These are phyloP conservation scores for Grosmannia huntii DNA, from an alignment of 2,329 filamentous ascomycete species.

Conservation along the genomic window DNA sequence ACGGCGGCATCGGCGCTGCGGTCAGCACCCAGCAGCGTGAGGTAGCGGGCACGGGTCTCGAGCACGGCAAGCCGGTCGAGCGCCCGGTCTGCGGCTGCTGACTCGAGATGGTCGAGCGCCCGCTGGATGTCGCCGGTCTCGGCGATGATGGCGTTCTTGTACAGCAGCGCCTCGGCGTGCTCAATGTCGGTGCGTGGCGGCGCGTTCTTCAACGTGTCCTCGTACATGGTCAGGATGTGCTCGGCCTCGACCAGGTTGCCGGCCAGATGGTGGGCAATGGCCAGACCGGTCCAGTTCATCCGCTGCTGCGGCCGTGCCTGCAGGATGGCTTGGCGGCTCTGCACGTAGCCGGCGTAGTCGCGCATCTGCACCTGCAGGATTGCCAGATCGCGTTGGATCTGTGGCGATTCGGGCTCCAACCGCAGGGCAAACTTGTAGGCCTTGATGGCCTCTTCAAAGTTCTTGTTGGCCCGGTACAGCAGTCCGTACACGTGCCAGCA, in stretches of 20 bases:
- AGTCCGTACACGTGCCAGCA: conserved; percentile 99
- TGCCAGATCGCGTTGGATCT: conserved; percentile 89
- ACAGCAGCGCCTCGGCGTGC: conserved; percentile 85
- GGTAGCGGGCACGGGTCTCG: conserved; percentile 76
- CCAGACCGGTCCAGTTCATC: conserved; percentile 96
- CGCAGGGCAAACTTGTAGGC: conserved; percentile 93
- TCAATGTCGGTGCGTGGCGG: conserved; percentile 73
- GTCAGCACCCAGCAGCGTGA: conserved; percentile 51
- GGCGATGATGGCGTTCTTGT: conserved; percentile 90
- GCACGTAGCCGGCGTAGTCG: conserved; percentile 86
- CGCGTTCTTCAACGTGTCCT: conserved; percentile 77
- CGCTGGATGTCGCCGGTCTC: conserved; percentile 74
- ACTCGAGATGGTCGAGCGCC: conserved; percentile 76
- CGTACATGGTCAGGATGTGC: conserved; percentile 80
- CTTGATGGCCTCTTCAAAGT: conserved; percentile 98
- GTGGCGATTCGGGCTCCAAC: conserved; percentile 84
- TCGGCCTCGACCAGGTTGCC: conserved; percentile 79
- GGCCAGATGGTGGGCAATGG: conserved; percentile 82
- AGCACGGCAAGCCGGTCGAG: conserved; percentile 75
- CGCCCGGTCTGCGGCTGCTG: conserved; percentile 60
- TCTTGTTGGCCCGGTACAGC: conserved; percentile 86
- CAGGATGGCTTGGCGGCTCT: conserved; percentile 79
- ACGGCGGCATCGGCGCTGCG: conserved; percentile 68
- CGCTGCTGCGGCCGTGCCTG: conserved; percentile 68
- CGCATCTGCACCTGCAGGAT: conserved; percentile 92